Evolutionary conservation across 345 rosid species (phyloP).

Genomic region (Acer yangbiense): DNA sequence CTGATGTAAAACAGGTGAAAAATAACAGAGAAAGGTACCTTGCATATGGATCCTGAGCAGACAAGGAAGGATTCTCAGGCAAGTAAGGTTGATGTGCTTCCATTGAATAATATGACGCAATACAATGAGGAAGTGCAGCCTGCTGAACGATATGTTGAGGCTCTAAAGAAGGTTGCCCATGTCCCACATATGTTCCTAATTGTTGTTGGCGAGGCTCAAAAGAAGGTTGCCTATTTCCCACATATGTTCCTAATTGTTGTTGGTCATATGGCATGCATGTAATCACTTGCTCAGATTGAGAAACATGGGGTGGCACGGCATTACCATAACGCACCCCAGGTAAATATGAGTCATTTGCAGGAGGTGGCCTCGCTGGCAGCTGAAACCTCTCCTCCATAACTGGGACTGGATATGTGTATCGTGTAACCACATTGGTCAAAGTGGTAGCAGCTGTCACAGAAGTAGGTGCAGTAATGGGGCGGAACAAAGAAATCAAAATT

Average conservation of each 20-base stretch:
- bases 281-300: conserved; percentile 3
- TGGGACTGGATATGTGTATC: background rate
- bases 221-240: conserved; percentile 11
- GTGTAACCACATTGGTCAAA: background rate
- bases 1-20: background rate
- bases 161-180: conserved; percentile 12
- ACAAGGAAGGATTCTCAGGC: conserved; percentile 22
- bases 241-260: conserved; percentile 7
- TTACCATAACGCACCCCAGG: conserved; percentile 14
- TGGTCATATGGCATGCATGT: conserved; percentile 5
- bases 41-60: conserved; percentile 18
- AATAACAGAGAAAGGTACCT: conserved; percentile 24
- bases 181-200: conserved; percentile 1
- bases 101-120: conserved; percentile 2
- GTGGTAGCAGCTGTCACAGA: conserved; percentile 14
- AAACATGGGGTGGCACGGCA: background rate
- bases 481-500: conserved; percentile 31
- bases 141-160: conserved; percentile 9
- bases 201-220: background rate
- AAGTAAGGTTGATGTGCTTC: conserved; percentile 23
- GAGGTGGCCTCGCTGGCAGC: conserved; percentile 17
- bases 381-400: conserved; percentile 3
- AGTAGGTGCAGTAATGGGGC: conserved; percentile 14
- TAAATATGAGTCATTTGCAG: conserved; percentile 13
- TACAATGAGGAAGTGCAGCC: conserved; percentile 4